Conservation (phyloP, 2,329 filamentous ascomycete species). For the Botryosphaeria dothidea region DNA sequence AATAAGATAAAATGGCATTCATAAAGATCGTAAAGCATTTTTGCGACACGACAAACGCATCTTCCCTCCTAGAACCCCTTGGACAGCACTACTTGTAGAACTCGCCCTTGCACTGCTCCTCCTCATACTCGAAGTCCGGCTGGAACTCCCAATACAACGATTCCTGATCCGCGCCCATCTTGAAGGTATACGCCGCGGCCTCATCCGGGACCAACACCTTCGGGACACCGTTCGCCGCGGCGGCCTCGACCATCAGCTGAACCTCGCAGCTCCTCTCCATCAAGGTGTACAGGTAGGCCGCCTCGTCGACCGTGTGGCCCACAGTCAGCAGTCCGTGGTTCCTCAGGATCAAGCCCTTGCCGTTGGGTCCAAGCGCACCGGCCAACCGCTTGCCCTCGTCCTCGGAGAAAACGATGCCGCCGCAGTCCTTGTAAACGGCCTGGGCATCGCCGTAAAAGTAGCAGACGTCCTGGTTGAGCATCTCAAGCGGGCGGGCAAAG, state of each 20-base stretch:
- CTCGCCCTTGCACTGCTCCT: conserved; percentile 23
- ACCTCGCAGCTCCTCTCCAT: conserved; percentile 70
- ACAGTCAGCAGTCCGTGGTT: conserved; percentile 75
- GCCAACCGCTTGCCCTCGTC: conserved; percentile 68
- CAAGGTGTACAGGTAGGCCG: conserved; percentile 68
- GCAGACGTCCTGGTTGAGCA: conserved; percentile 69
- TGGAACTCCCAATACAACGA: conserved; percentile 55
- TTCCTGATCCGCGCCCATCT: conserved; percentile 50
- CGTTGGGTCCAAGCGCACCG: conserved; percentile 61
- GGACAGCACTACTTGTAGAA: conserved; percentile 4
- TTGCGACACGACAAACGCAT: background rate
- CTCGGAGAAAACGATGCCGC: conserved; percentile 62
- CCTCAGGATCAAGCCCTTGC: conserved; percentile 63
- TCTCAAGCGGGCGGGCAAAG: conserved; percentile 66
- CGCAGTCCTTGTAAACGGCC: conserved; percentile 65
- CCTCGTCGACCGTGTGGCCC: conserved; percentile 72
- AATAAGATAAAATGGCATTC: background rate
- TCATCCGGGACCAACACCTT: conserved; percentile 59
- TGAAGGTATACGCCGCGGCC: conserved; percentile 56
- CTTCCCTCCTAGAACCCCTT: too few species aligned
- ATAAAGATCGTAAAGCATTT: background rate
- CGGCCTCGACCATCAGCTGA: conserved; percentile 69
- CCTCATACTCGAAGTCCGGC: conserved; percentile 45
- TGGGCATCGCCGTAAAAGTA: conserved; percentile 65
- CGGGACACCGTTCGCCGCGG: conserved; percentile 51